Evolutionary conservation across 345 rosid genomes (phyloP), one percentile per base, ranked within the genome.

Genomic region (Salix dunnii): DNA sequence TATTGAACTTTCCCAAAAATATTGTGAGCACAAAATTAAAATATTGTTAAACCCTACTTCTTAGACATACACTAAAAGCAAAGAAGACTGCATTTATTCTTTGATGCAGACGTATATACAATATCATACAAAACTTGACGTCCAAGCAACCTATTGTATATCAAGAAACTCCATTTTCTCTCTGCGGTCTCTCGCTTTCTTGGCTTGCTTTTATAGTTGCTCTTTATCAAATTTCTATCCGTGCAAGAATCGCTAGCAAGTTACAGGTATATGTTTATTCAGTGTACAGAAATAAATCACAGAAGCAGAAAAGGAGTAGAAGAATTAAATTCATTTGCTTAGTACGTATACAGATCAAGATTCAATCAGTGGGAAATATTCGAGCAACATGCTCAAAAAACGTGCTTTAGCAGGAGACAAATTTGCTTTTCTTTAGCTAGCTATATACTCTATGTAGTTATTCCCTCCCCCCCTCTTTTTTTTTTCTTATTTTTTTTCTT

Each of bases 131-230:
- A 80, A 77, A 86, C 98, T 89, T 91, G 90, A 82, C 89, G 88
- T 92, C 86, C 96, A 94, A 89, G 98, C 74, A 90, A 92, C 80
- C 90, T 27, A 25, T 74, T 40, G 80, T 69, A 55, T 76, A 70
- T 66, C 7, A 43, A 42, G 25, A 69, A 30, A 64, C 48, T 46
- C 17, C 10, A n/a, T 10, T 71, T 64, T 51, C 53, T 62, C 25
- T 71, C 43, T 10, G 12, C 43, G 11, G 43, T 40, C 43, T 9
- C 20, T 31, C 25, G 18, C 28, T 51, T 25, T 21, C 2, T 40
- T 0, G 43, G 14, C 53, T 67, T 49, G 61, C 68, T 42, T 60
- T 73, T 83, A 70, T 73, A 70, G 70, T 63, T 64, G 3, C 9
- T 35, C 66, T 82, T 17, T 70, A 77, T 76, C 67, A 70, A 77